Conservation (phyloP, 2,329 filamentous ascomycete species). For the Xylariaceae sp. region DNA sequence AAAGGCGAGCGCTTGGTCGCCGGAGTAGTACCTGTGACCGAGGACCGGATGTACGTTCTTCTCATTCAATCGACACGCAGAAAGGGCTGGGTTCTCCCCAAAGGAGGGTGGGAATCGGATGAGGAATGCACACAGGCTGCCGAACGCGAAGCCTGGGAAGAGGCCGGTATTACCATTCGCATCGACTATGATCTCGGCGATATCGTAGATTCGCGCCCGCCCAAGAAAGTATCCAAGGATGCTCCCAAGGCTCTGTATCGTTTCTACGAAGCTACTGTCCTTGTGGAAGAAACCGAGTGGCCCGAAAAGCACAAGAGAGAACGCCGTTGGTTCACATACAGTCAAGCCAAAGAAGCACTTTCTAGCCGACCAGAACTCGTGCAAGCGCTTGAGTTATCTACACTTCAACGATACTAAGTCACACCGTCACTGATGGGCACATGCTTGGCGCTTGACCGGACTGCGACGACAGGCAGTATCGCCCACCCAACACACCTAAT, state of each 20-base stretch:
- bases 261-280: slow-evolving; percentile 86
- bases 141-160: slow-evolving; percentile 92
- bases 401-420: slow-evolving; percentile 53
- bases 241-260: slow-evolving; percentile 65
- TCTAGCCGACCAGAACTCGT: slow-evolving; percentile 79
- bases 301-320: slow-evolving; percentile 90
- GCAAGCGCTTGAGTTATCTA: slow-evolving; percentile 81
- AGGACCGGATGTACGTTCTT: slow-evolving; percentile 83
- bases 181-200: slow-evolving; percentile 83
- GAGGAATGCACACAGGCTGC: slow-evolving; percentile 85
- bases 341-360: slow-evolving; percentile 75
- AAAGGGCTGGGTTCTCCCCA: slow-evolving; percentile 93
- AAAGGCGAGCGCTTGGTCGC: slow-evolving; percentile 94
- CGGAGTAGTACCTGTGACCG: slow-evolving; percentile 84
- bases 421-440: slow-evolving; percentile 7
- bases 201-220: slow-evolving; percentile 79
- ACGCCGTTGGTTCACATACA: slow-evolving; percentile 85
- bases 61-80: slow-evolving; percentile 90
- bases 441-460: slow-evolving; percentile 11
- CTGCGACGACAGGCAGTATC: slow-evolving; percentile 13
- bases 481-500: no score
- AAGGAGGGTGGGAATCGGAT: slow-evolving; percentile 96
- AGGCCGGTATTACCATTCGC: slow-evolving; percentile 85
- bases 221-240: slow-evolving; percentile 67
- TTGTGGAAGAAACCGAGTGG: slow-evolving; percentile 82